Evolutionary conservation across 2,329 filamentous ascomycete genomes (phyloP).

Genomic region (Trichoderma sp.): DNA sequence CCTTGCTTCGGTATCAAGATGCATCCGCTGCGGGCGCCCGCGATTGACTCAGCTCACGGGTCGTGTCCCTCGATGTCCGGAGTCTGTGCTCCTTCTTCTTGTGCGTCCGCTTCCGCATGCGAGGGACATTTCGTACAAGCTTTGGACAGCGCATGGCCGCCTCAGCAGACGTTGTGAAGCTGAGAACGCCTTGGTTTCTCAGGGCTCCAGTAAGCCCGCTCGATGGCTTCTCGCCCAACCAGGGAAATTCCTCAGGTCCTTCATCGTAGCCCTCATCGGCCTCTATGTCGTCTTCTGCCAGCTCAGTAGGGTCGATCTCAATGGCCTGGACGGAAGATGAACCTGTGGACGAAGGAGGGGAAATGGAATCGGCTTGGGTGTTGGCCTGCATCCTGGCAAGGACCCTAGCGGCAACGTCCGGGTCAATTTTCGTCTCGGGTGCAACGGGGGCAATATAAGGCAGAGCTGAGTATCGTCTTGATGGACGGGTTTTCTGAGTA

Average conservation of each 20-base stretch:
- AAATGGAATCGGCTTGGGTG: background rate
- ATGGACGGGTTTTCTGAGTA: background rate
- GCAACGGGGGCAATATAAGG: background rate
- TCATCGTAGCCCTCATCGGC: slow-evolving; percentile 33
- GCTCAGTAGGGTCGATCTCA: slow-evolving; percentile 10
- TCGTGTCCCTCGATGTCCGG: background rate
- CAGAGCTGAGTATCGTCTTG: background rate
- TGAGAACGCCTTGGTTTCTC: slow-evolving; percentile 23
- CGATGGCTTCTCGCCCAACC: slow-evolving; percentile 26
- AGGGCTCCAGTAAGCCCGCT: slow-evolving; percentile 21
- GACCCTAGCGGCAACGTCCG: slow-evolving; percentile 5
- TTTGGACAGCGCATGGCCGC: slow-evolving; percentile 24
- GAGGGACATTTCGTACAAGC: slow-evolving; percentile 26
- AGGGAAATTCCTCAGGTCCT: slow-evolving; percentile 28
- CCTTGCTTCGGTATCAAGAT: background rate
- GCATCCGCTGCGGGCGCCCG: background rate
- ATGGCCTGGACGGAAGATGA: background rate
- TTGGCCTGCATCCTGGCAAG: slow-evolving; percentile 11
- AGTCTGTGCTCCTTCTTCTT: slow-evolving; percentile 22
- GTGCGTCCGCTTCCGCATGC: slow-evolving; percentile 25
- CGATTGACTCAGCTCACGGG: background rate
- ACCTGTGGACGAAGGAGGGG: background rate
- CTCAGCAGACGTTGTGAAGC: slow-evolving; percentile 22
- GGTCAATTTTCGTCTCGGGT: slow-evolving; percentile 1
- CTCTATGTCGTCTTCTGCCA: slow-evolving; percentile 23